These are phyloP conservation scores for Sanghuangporus sanghuang DNA, from an alignment of 1,284 basidiomycete species.

Conservation along the genomic window DNA sequence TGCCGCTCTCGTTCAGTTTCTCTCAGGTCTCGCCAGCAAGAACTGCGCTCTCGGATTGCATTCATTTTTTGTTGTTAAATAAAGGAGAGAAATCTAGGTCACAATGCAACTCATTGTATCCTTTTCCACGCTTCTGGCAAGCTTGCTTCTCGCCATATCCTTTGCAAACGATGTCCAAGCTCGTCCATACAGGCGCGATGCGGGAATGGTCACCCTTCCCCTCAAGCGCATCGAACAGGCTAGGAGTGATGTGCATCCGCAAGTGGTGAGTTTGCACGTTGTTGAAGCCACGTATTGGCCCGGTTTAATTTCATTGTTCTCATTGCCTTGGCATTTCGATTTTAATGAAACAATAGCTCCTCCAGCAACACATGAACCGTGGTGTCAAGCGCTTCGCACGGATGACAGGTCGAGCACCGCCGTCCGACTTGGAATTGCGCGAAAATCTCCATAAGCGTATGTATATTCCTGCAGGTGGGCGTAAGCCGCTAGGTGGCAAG, in stretches of 20 bases:
- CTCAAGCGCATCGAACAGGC: conserved; percentile 43
- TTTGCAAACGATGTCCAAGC: conserved; percentile 12
- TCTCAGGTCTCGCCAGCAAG: conserved; percentile 4
- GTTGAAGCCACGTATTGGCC: neutral
- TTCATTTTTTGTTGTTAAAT: neutral
- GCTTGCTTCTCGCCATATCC: conserved; percentile 42
- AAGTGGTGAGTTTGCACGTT: conserved; percentile 44
- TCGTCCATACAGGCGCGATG: conserved; percentile 24
- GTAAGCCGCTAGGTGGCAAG: neutral
- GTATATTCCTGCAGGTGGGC: conserved; percentile 28
- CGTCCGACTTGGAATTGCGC: conserved; percentile 44
- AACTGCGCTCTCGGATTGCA: neutral
- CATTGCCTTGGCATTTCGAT: neutral
- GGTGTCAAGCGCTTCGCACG: conserved; percentile 59
- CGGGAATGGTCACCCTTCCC: conserved; percentile 49
- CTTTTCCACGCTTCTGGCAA: conserved; percentile 49
- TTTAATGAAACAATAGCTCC: conserved; percentile 35
- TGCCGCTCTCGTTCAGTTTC: conserved; percentile 9
- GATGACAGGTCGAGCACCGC: conserved; percentile 56
- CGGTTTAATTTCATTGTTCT: conserved; percentile 5
- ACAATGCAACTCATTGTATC: conserved; percentile 51
- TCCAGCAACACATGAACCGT: conserved; percentile 71
- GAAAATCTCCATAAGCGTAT: conserved; percentile 51
- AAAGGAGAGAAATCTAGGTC: neutral
- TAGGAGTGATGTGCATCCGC: conserved; percentile 48